Evolutionary conservation across 306 rosid species (phyloP).

Genomic region (Mimosa pudica): DNA sequence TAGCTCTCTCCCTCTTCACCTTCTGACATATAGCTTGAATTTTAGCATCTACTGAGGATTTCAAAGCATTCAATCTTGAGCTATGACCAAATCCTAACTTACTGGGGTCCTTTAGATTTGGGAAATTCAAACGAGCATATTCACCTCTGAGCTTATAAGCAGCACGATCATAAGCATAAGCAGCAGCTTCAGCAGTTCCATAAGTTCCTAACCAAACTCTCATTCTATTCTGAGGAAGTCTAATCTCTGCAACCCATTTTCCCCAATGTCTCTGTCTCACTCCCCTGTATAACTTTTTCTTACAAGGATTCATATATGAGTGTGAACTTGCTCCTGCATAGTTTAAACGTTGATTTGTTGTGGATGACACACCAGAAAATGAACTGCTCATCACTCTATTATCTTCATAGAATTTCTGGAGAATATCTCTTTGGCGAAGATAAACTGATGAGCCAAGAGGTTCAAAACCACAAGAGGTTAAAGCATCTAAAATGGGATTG

Average conservation of each 20-base stretch:
- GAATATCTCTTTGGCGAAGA: constrained; percentile 73
- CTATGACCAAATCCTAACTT: constrained; percentile 62
- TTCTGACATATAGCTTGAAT: constrained; percentile 89
- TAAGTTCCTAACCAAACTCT: constrained; percentile 96
- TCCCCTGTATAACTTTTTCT: constrained; percentile 90
- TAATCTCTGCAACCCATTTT: constrained; percentile 97
- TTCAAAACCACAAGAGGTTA: constrained; percentile 52
- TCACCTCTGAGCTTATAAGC: constrained; percentile 94
- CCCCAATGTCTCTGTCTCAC: constrained; percentile 99
- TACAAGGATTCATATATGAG: constrained; percentile 35
- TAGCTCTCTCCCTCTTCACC: constrained; percentile 72
- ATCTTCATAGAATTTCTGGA: constrained; percentile 65
- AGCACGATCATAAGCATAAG: constrained; percentile 94
- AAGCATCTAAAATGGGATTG: constrained; percentile 39
- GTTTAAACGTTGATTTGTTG: constrained; percentile 24
- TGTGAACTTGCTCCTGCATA: constrained; percentile 14
- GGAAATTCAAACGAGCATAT: constrained; percentile 92
- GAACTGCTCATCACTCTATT: constrained; percentile 35
- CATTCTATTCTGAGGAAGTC: constrained; percentile 97
- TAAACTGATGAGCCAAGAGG: constrained; percentile 82
- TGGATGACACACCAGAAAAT: constrained; percentile 11
- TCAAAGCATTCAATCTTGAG: constrained; percentile 63
- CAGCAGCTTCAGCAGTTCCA: constrained; percentile 92
- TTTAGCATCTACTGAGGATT: constrained; percentile 73
- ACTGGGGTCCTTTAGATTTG: constrained; percentile 70